Evolutionary conservation across 176 grass and related monocot genomes (phyloP).

Genomic region (Hsuehochloa calcarea): DNA sequence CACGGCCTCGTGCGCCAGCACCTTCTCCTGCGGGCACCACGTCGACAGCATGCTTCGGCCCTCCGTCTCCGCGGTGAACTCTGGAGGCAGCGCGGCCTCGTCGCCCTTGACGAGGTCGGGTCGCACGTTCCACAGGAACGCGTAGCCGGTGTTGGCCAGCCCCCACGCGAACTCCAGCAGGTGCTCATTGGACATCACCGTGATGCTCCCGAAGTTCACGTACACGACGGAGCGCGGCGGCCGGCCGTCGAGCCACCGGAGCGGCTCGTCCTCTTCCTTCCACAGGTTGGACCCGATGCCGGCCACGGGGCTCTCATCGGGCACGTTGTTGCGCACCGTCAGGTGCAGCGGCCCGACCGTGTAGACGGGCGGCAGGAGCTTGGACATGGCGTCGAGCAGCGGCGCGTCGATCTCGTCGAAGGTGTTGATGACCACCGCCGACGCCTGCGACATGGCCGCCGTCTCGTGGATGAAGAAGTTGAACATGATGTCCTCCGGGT

Average conservation of each 20-base stretch:
- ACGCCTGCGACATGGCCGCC: slow-evolving; percentile 31
- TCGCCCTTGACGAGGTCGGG: slow-evolving; percentile 45
- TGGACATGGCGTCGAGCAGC: not conserved
- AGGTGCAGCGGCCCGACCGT: slow-evolving; percentile 37
- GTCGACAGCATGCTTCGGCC: slow-evolving; percentile 26
- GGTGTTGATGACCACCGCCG: slow-evolving; percentile 44
- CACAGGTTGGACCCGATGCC: not conserved
- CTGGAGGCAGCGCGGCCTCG: slow-evolving; percentile 15
- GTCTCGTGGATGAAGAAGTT: slow-evolving; percentile 48
- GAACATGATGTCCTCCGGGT: slow-evolving; percentile 45
- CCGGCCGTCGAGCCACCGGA: slow-evolving; percentile 38
- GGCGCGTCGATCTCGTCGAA: slow-evolving; percentile 47
- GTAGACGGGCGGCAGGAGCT: slow-evolving; percentile 14
- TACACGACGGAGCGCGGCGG: slow-evolving; percentile 41
- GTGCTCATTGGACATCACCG: slow-evolving; percentile 38
- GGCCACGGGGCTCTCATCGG: slow-evolving; percentile 1
- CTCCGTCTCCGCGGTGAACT: slow-evolving; percentile 4
- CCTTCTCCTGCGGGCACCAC: slow-evolving; percentile 53
- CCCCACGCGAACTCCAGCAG: not conserved
- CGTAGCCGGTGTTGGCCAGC: too few species aligned
- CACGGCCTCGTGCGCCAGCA: slow-evolving; percentile 47
- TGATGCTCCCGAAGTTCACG: slow-evolving; percentile 67
- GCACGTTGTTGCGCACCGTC: slow-evolving; percentile 25
- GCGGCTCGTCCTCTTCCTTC: not conserved
- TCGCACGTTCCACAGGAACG: slow-evolving; percentile 55